phyloP scores from a whole-genome alignment of 805 yeast species.

The Zygoascus bituminiphila region DNA sequence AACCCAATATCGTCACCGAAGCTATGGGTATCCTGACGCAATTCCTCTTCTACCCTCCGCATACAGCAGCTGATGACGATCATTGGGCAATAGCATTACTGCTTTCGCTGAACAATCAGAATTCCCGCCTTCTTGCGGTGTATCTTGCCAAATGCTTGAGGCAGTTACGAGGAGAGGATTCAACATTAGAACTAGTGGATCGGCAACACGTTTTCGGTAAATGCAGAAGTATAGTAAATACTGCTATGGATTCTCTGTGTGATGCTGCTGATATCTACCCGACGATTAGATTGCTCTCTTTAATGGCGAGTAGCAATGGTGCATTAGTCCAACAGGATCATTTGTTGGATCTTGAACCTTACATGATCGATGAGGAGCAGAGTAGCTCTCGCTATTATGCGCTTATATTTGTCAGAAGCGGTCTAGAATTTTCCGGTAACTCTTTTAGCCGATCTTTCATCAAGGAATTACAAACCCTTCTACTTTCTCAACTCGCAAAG shows the following conservation, averaged over 20 bases:
- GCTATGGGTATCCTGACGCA: slow-evolving; percentile 3
- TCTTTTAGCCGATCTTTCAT: slow-evolving; percentile 46
- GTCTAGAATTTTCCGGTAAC: slow-evolving; percentile 35
- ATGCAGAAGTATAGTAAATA: slow-evolving; percentile 1
- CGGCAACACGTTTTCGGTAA: not conserved
- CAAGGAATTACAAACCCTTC: slow-evolving; percentile 35
- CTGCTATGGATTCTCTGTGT: not conserved
- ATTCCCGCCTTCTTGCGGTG: not conserved
- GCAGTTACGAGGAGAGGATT: not conserved
- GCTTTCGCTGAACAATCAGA: not conserved
- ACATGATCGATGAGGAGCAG: slow-evolving; percentile 41
- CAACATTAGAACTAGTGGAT: not conserved
- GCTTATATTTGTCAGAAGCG: slow-evolving; percentile 45
- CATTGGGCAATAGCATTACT: not conserved
- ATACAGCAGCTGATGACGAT: too few species aligned
- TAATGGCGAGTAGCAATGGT: slow-evolving; percentile 46
- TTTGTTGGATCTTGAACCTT: slow-evolving; percentile 56
- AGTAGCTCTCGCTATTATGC: slow-evolving; percentile 38
- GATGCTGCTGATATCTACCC: slow-evolving; percentile 19
- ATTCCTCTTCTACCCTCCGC: slow-evolving; percentile 2
- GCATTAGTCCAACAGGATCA: slow-evolving; percentile 57
- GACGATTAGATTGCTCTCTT: slow-evolving; percentile 35
- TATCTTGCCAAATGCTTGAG: not conserved
- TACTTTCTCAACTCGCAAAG: slow-evolving; percentile 6
- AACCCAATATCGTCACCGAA: slow-evolving; percentile 38